These are phyloP conservation scores for Trametes punicea DNA, from an alignment of 768 basidiomycete genomes.

Conservation along the genomic window DNA sequence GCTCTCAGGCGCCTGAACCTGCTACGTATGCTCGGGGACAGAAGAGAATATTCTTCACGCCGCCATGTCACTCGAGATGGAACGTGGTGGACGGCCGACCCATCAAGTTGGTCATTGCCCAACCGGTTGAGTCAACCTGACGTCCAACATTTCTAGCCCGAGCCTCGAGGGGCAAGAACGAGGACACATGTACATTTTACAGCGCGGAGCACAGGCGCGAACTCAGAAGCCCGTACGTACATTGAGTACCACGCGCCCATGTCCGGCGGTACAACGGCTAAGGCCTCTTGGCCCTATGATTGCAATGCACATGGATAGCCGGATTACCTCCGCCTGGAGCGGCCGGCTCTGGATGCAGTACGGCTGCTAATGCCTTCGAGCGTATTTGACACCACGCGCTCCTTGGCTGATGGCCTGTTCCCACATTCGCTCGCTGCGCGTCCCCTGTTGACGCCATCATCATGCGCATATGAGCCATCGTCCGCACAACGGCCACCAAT, in stretches of 20 bases:
- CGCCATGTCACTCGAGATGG: not conserved
- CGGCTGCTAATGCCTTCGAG: not conserved
- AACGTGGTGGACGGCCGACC: not conserved
- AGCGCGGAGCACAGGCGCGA: not conserved
- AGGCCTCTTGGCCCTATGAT: conserved; percentile 2
- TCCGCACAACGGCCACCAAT: conserved; percentile 1
- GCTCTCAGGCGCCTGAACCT: not conserved
- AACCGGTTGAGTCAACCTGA: conserved; percentile 3
- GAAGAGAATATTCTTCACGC: conserved; percentile 8
- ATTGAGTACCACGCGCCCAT: not conserved
- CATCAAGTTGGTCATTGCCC: conserved; percentile 5
- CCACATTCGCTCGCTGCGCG: not conserved
- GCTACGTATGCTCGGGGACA: not conserved
- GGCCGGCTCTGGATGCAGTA: not conserved
- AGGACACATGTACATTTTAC: not conserved
- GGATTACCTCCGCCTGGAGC: not conserved
- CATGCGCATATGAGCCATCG: not conserved
- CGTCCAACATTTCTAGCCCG: not conserved
- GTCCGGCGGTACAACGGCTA: conserved; percentile 3
- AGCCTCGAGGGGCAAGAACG: not conserved
- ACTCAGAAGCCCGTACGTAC: not conserved
- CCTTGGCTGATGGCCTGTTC: not conserved
- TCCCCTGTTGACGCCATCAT: not conserved
- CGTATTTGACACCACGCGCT: not conserved
- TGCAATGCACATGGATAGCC: conserved; percentile 4